Evolutionary conservation across 1,284 basidiomycete genomes (phyloP).

Genomic region (Neotropicomus parvogracilis): DNA sequence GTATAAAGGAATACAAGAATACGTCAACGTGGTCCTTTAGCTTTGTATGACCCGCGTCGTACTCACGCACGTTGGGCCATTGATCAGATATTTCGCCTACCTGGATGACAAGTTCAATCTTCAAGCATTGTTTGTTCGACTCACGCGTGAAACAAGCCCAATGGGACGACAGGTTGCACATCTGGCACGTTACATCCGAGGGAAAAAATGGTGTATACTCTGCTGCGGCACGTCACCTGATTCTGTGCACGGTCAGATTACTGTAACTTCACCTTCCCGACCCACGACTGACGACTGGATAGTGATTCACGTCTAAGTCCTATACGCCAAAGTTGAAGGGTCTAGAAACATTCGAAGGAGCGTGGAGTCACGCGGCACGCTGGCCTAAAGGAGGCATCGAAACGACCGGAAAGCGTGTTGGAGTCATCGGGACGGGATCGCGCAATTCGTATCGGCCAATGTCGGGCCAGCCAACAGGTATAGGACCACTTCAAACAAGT

Average conservation of each 20-base stretch:
- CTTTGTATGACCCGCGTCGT: background rate
- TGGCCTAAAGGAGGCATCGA: background rate
- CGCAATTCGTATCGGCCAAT: background rate
- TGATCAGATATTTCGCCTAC: conserved; percentile 5
- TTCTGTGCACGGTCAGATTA: background rate
- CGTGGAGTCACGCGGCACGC: background rate
- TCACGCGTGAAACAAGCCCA: conserved; percentile 5
- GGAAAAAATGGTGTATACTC: conserved; percentile 15
- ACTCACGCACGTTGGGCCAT: conserved; percentile 15
- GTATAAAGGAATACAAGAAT: conserved; percentile 16
- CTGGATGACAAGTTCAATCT: conserved; percentile 5
- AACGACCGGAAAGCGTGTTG: background rate
- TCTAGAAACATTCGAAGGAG: background rate
- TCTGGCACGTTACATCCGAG: conserved; percentile 11
- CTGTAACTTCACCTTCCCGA: no score
- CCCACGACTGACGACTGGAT: no score
- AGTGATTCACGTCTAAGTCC: background rate
- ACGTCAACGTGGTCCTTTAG: background rate
- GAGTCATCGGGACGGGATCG: conserved; percentile 15
- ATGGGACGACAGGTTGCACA: conserved; percentile 16
- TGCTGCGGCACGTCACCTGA: conserved; percentile 12
- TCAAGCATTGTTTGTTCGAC: background rate
- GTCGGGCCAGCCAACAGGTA: background rate
- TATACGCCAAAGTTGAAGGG: background rate
- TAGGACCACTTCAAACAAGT: background rate